Evolutionary conservation across 257 asterid species (phyloP).

Genomic region (Plantago major): DNA sequence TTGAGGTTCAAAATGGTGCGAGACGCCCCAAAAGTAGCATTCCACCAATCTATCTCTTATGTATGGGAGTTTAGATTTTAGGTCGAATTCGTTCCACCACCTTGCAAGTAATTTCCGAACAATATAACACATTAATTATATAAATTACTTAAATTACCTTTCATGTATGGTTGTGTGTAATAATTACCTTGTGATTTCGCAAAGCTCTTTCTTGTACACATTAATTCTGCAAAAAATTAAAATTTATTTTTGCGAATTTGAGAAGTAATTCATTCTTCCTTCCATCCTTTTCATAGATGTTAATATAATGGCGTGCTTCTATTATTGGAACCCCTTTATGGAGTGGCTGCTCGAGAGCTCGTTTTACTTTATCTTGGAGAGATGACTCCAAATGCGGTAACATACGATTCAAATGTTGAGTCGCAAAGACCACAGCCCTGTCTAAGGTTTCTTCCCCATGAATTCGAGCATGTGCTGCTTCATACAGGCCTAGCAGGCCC

Average conservation of each 20-base stretch:
- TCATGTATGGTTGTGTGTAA: too few relatives aligned
- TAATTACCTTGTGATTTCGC: background rate
- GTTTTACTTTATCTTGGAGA: constrained; percentile 1
- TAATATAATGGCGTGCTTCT: constrained; percentile 11
- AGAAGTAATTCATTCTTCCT: background rate
- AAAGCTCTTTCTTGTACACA: constrained; percentile 15
- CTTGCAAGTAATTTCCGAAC: background rate
- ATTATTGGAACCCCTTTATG: constrained; percentile 4
- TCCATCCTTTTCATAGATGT: constrained; percentile 2
- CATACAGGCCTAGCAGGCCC: constrained; percentile 29
- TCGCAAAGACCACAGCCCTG: constrained; percentile 17
- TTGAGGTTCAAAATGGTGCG: constrained; percentile 7
- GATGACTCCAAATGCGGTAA: background rate
- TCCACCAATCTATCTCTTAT: constrained; percentile 14
- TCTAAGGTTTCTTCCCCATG: constrained; percentile 34
- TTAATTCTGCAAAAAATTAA: constrained; percentile 11
- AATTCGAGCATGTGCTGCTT: constrained; percentile 32
- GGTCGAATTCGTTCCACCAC: constrained; percentile 23
- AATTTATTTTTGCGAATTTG: constrained; percentile 2
- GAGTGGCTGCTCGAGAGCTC: background rate
- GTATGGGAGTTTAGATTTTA: constrained; percentile 10
- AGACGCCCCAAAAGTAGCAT: constrained; percentile 18
- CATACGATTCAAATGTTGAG: constrained; percentile 1
- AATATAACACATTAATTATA: too few relatives aligned
- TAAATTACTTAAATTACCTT: too few relatives aligned